Percentiles rank a stretch among this genome's conserved stretches.
Evolutionary conservation across 495 filamentous ascomycete genomes (phyloP).

Genomic region (Penicillium malachiteum): DNA sequence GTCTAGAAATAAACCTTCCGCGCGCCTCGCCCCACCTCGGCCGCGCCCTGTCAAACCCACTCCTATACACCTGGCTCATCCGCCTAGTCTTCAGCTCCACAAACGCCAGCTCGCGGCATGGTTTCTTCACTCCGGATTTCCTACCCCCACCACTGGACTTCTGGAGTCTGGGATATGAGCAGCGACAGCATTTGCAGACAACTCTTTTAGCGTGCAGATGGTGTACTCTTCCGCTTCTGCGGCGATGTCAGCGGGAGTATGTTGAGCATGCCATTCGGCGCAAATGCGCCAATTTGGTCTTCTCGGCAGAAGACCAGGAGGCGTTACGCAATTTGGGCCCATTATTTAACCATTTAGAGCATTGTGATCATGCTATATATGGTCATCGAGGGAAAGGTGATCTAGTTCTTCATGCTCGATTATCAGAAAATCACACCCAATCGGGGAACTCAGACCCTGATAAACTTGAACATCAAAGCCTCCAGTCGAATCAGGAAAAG

Average conservation of each 20-base stretch:
- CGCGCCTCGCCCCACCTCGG: slow-evolving; percentile 39
- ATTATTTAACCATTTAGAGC: slow-evolving; percentile 19
- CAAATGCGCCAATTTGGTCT: slow-evolving; percentile 26
- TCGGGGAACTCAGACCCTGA: neutral
- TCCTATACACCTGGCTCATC: slow-evolving; percentile 46
- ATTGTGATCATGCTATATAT: slow-evolving; percentile 16
- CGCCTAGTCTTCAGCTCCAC: slow-evolving; percentile 42
- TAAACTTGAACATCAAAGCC: neutral
- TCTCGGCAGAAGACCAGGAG: slow-evolving; percentile 20
- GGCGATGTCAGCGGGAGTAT: slow-evolving; percentile 41
- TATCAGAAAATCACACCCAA: neutral
- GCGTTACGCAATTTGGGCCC: slow-evolving; percentile 17
- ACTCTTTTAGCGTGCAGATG: slow-evolving; percentile 42
- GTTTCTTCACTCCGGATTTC: slow-evolving; percentile 39
- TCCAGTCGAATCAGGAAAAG: neutral
- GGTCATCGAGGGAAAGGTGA: slow-evolving; percentile 33
- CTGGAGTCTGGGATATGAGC: slow-evolving; percentile 22
- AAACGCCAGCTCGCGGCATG: slow-evolving; percentile 28
- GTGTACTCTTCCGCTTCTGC: slow-evolving; percentile 44
- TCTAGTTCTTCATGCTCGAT: slow-evolving; percentile 24
- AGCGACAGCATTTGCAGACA: slow-evolving; percentile 32
- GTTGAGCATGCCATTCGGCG: slow-evolving; percentile 31
- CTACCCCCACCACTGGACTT: slow-evolving; percentile 37
- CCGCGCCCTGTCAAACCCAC: slow-evolving; percentile 31
- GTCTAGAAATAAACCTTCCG: slow-evolving; percentile 52